Conservation (phyloP, 78 protist species). For the Cavenderia fasciculata region DNA sequence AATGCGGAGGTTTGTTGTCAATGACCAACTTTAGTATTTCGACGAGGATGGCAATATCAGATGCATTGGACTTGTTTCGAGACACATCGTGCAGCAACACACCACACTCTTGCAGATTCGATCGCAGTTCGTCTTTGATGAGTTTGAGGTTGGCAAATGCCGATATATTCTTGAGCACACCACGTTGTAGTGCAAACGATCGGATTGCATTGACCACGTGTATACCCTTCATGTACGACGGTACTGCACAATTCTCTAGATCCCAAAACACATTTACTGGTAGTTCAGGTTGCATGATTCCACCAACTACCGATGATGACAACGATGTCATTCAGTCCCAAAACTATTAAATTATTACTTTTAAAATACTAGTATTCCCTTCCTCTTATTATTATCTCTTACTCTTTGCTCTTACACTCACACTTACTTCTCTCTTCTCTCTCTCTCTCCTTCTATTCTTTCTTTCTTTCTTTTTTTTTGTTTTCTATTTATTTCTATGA, state of each 20-base stretch:
- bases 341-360: no score
- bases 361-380: no score
- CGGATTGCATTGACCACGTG: conserved; percentile 71
- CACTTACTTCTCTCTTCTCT: no score
- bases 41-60: conserved; percentile 74
- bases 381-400: no score
- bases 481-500: no score
- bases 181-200: conserved; percentile 56
- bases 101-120: conserved; percentile 73
- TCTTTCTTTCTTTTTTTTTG: no score
- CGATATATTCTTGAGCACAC: conserved; percentile 60
- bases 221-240: conserved; percentile 64
- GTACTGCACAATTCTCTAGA: conserved; percentile 71
- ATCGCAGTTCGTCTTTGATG: conserved; percentile 58
- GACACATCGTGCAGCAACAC: conserved; percentile 71
- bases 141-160: conserved; percentile 70
- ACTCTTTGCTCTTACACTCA: no score
- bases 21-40: conserved; percentile 66
- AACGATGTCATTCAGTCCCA: no score
- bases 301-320: no score
- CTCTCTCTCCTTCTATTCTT: no score
- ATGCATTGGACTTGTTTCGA: conserved; percentile 72
- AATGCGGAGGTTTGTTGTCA: conserved; percentile 76
- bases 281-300: conserved; percentile 80
- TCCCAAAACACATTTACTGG: conserved; percentile 79